These are phyloP conservation scores for Tulasnella sp. DNA, from an alignment of 768 basidiomycete species.

Conservation along the genomic window DNA sequence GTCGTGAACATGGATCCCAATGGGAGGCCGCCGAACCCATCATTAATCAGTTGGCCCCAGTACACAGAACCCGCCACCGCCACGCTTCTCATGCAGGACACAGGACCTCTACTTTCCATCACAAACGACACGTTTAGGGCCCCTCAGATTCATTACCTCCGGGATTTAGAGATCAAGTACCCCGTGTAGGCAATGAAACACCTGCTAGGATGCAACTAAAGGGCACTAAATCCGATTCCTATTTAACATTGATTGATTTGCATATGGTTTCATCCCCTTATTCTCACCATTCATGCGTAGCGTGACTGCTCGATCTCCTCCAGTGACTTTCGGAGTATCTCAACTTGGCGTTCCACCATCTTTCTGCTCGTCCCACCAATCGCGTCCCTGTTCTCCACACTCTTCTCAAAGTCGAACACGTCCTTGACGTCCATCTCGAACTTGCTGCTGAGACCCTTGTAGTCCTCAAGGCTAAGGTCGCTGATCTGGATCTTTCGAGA, in stretches of 20 bases:
- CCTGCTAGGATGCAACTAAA: too few relatives aligned
- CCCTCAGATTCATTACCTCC: background rate
- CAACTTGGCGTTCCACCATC: conserved; percentile 79
- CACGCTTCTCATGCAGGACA: background rate
- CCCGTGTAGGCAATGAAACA: background rate
- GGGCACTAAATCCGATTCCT: too few relatives aligned
- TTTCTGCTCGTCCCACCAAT: conserved; percentile 83
- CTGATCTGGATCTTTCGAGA: conserved; percentile 67
- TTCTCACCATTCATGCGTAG: too few relatives aligned
- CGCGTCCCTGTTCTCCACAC: conserved; percentile 82
- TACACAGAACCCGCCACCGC: background rate
- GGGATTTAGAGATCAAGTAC: background rate
- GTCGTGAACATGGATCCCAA: background rate
- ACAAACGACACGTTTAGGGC: background rate
- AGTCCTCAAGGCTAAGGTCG: conserved; percentile 70
- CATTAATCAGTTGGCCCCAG: background rate
- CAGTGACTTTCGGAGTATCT: conserved; percentile 54
- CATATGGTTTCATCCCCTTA: too few relatives aligned
- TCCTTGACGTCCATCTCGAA: conserved; percentile 72
- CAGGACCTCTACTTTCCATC: background rate
- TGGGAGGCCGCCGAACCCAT: background rate
- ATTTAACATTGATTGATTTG: too few relatives aligned
- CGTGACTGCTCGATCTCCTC: conserved; percentile 13
- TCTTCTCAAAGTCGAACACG: conserved; percentile 92
- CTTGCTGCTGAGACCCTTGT: conserved; percentile 56